These are phyloP conservation scores for Mycena indigotica DNA, from an alignment of 768 basidiomycete species.

Conservation along the genomic window DNA sequence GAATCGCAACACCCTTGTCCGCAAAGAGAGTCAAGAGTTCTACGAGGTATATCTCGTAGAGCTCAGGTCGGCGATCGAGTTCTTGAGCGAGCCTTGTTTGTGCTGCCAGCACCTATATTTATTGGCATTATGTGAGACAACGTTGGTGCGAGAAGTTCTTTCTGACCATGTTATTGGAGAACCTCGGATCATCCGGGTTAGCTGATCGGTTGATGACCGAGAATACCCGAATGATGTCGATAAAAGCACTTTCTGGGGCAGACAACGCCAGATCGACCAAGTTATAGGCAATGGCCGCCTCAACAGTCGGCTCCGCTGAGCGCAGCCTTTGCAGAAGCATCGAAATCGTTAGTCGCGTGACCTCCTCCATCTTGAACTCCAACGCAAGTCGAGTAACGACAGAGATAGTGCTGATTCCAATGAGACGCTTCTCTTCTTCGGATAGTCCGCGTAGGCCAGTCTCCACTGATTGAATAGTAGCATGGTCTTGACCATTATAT, in stretches of 20 bases:
- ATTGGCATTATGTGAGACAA: not conserved
- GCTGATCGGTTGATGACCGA: conserved; percentile 82
- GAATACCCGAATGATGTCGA: conserved; percentile 83
- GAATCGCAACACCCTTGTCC: conserved; percentile 90
- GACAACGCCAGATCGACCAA: conserved; percentile 86
- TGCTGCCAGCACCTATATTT: conserved; percentile 75
- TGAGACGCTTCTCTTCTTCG: conserved; percentile 82
- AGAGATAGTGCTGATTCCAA: conserved; percentile 89
- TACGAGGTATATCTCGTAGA: conserved; percentile 77
- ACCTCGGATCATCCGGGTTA: conserved; percentile 86
- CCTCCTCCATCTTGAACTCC: conserved; percentile 85
- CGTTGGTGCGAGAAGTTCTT: not conserved
- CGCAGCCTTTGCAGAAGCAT: conserved; percentile 90
- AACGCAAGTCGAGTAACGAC: conserved; percentile 86
- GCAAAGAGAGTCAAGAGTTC: conserved; percentile 85
- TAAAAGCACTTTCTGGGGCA: conserved; percentile 74
- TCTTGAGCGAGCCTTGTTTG: conserved; percentile 89
- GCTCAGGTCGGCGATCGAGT: conserved; percentile 69
- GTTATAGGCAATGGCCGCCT: conserved; percentile 90
- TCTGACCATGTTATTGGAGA: conserved; percentile 86
- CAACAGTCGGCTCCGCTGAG: conserved; percentile 82
- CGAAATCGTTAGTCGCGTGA: conserved; percentile 84
- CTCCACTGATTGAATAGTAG: conserved; percentile 60
- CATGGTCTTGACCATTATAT: conserved; percentile 46
- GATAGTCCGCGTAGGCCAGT: conserved; percentile 66